Base-by-base conservation (phyloP, 495 filamentous ascomycete genomes). In the Pyrenula massariospora region DNA sequence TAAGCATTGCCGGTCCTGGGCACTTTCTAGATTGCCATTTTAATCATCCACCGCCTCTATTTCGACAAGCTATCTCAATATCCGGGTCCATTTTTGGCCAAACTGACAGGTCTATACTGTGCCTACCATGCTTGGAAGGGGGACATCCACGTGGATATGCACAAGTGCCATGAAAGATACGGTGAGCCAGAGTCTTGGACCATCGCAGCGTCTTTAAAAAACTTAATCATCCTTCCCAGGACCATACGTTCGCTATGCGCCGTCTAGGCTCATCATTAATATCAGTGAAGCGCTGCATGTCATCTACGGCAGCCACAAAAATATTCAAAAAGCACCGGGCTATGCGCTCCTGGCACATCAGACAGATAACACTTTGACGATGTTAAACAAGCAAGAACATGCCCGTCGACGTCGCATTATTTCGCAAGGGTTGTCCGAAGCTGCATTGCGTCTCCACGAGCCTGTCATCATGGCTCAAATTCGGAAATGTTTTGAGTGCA, bases 71-170 rank as follows among this genome's bases (percentile, higher is more conserved):
- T 69, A 0, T 58, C 62, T 15, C 57, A 60, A 22, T 67, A 65
- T 36, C 67, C 70, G 11, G 70, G 70, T 10, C 70, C 67, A 0
- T 53, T 70, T 10, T 23, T 65, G 23, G 63, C 60, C 5, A 66
- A 61, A 22, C 31, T 68, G 20, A 80, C 82, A 20, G 72, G 77
- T 59, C 74, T 71, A 56, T 77, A 82, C 63, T 69, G 75, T 47
- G 70, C 77, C 42, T 81, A 82, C 58, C 75, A 85, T 66, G 72
- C 79, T 22, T 82, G 69, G 65, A 74, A 71, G 57, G 78, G 81
- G 48, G 80, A 87, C 60, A 69, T 75, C 2, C 84, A 86, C 58
- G 63, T 86, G 25, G 72, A 82, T 53, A 78, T 84, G 58, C 75
- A 70, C 68, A 65, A 75, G 5, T 65, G 79, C 58, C 81, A 85